Percentiles rank a stretch among this genome's conserved stretches.
Evolutionary conservation across 164 flowering plant genomes (phyloP).

Genomic region (Vitis rotundifolia): DNA sequence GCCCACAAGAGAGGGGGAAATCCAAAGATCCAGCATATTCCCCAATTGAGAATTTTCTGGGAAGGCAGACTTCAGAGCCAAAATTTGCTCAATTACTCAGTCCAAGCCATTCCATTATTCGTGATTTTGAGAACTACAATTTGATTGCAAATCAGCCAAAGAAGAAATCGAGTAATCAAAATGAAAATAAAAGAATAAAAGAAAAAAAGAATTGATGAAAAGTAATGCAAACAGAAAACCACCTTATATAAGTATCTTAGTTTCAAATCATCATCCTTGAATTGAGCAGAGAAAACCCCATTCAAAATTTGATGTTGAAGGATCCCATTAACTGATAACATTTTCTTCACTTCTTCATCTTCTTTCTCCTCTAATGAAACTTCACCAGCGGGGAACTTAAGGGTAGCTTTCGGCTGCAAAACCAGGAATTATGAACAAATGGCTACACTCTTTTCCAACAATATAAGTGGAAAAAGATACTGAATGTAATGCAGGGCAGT

Average conservation of each 20-base stretch:
- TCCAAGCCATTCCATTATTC: not conserved
- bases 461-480: not conserved
- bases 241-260: conserved; percentile 87
- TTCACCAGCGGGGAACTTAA: conserved; percentile 85
- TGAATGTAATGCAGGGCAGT: no score
- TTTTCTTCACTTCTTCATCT: conserved; percentile 60
- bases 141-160: not conserved
- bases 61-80: not conserved
- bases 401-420: conserved; percentile 82
- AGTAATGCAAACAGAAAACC: not conserved
- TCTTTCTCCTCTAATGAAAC: conserved; percentile 78
- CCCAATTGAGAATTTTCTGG: not conserved
- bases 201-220: not conserved
- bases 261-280: conserved; percentile 62
- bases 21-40: not conserved
- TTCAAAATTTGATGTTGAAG: conserved; percentile 58
- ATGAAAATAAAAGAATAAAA: not conserved
- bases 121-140: not conserved
- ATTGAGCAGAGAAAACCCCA: conserved; percentile 76
- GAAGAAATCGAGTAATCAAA: not conserved
- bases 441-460: not conserved
- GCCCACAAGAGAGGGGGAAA: not conserved
- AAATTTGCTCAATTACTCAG: not conserved
- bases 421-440: conserved; percentile 4
- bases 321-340: conserved; percentile 59